Evolutionary conservation across 2,329 filamentous ascomycete species (phyloP), one percentile per base, ranked within the genome.

Genomic region (Orbilia brochopaga): DNA sequence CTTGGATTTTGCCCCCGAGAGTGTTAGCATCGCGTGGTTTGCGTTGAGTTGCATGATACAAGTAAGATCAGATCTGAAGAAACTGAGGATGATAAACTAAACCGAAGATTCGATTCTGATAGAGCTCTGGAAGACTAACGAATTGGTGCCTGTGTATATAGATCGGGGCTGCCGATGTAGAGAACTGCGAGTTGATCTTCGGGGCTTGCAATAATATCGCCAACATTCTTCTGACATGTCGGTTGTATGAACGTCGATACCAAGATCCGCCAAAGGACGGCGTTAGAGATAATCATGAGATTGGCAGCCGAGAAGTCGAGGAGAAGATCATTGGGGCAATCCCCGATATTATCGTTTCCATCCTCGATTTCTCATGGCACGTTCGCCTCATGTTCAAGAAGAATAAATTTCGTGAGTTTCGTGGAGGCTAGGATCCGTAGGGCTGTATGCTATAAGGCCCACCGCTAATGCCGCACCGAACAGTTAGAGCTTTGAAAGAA

Each of bases 311-410:
- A 35, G 67, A 72, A 11, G 35, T 61, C 1, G 67, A 72, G 11
- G 55, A 56, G 15, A 65, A 72, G 15, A 72, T 72, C 15, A 72
- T 72, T 27, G 55, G 60, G 4, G 59, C 48, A 2, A 72, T 72
- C 50, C 67, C 67, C 2, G 67, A 61, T 44, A 42, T 72, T 21
- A 65, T 72, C 30, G 54, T 60, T 11, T 60, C 60, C 1, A 65
- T 72, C 10, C 44, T 72, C n/a, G 67, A 65, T 23, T 72, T 72
- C 17, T 72, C 67, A 24, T 72, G 67, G 67, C 56, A 72, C 17
- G 56, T 72, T 21, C 55, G 60, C 1, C 60, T 65, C 1, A 44
- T 60, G 40, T 65, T 72, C 21, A 65, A 61, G n/a, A 61, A 61
- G 27, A 72, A 65, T 30, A 72, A 65, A 52, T 57, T 72, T 32